Evolutionary conservation across 352 stramenopile genomes (phyloP).

Genomic region (Pythium coloratum): DNA sequence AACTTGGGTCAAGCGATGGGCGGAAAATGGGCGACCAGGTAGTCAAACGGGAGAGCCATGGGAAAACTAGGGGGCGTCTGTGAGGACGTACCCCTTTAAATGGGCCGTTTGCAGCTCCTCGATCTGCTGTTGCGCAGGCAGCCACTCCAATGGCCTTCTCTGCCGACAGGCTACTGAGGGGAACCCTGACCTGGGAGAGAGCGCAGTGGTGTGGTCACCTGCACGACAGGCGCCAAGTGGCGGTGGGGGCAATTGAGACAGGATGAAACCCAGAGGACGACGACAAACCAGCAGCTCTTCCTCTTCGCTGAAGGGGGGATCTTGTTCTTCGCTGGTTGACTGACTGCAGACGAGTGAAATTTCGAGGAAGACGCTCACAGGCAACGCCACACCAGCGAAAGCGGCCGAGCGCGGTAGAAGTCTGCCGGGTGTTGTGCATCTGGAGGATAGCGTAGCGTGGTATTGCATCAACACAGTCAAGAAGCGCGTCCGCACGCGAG

Average conservation of each 20-base stretch:
- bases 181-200: neutral
- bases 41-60: conserved; percentile 8
- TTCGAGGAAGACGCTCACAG: neutral
- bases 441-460: neutral
- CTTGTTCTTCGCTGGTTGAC: neutral
- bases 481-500: neutral
- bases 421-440: neutral
- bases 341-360: neutral
- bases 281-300: neutral
- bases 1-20: neutral
- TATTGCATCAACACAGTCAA: neutral
- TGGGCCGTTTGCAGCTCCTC: neutral
- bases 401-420: neutral
- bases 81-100: neutral
- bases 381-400: too few relatives aligned
- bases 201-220: neutral
- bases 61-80: neutral
- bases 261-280: neutral
- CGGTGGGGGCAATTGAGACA: neutral
- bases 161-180: neutral
- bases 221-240: neutral
- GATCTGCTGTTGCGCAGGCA: too few relatives aligned
- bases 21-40: conserved; percentile 4
- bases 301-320: neutral
- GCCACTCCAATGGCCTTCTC: neutral